Evolutionary conservation across 139 green algal genomes (phyloP), one percentile per base, ranked within the genome.

Genomic region (Eudorina sp.): DNA sequence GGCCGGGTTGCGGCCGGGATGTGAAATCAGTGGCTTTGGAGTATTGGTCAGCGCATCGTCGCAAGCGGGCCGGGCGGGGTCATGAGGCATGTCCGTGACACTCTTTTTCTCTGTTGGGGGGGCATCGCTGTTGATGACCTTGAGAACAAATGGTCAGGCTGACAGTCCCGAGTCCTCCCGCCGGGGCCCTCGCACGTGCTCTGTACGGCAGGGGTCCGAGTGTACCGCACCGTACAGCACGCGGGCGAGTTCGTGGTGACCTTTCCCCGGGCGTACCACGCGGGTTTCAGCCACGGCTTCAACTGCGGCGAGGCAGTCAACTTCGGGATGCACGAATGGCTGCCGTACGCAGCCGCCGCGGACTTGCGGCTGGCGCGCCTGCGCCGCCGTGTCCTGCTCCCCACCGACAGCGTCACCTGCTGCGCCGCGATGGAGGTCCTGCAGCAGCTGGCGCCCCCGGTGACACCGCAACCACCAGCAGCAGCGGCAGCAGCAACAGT

Each of bases 241-340:
- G 62, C 95, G 27, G 97, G 97, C 9, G 95, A 97, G 85, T 98
- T 95, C 48, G 89, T 99, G 4, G 68, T 99, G 53, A 99, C 97
- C 27, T 99, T 97, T 89, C 97, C 97, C 2, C 90, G 94, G 41
- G 82, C 93, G 29, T 99, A 98, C 92, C 97, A 99, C 88, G 92
- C 68, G 21, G 96, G 96, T 69, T 99, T 98, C 91, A 93, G 90
- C 43, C 87, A 93, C 76, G 97, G 97, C 76, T 97, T 98, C 92
- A 97, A 98, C 89, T 85, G 95, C 34, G 96, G 96, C 3, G 97
- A 99, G 93, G 96, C 96, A 5, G 96, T 98, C 68, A 99, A 99
- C 93, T 98, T 99, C 86, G 94, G 90, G 11, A 94, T 94, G n/a
- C 77, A 83, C 4, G 95, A 98, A 78, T 97, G 95, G 95, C 88